Evolutionary conservation across 2,329 filamentous ascomycete species (phyloP).

Genomic region (Sclerotinia sclerotiorum): DNA sequence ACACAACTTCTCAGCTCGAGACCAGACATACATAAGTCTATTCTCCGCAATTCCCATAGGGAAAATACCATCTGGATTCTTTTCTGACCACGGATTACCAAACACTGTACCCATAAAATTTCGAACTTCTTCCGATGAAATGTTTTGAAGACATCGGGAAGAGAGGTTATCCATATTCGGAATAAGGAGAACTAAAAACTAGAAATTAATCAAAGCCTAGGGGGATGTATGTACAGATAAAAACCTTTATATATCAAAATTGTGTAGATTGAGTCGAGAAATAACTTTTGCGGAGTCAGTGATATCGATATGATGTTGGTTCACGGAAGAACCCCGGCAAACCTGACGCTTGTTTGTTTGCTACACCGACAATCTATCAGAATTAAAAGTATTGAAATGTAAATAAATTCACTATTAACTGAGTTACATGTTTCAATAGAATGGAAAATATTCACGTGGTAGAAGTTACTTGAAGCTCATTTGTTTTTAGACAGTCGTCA

Average conservation of each 20-base stretch:
- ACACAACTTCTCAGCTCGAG: background rate
- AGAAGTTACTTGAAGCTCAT: background rate
- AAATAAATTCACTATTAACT: background rate
- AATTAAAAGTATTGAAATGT: background rate
- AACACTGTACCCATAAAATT: conserved; percentile 25
- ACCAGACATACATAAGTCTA: conserved; percentile 25
- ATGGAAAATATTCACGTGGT: no score
- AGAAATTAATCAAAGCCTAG: background rate
- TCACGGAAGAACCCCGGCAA: background rate
- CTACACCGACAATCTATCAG: background rate
- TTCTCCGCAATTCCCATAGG: conserved; percentile 28
- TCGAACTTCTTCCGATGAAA: conserved; percentile 15
- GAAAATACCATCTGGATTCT: conserved; percentile 25
- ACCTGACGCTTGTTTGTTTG: background rate
- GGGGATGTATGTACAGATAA: background rate
- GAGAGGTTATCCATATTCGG: conserved; percentile 10
- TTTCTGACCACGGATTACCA: conserved; percentile 24
- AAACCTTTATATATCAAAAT: background rate
- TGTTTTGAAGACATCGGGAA: conserved; percentile 22
- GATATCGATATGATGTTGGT: no score
- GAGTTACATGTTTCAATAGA: no score
- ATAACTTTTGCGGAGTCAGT: background rate
- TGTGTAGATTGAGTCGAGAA: background rate
- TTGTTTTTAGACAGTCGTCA: no score
- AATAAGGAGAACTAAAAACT: background rate